Percentiles rank a stretch among this genome's conserved stretches.
Conservation (phyloP, 352 stramenopile genomes). For the Globisporangium perplexum region DNA sequence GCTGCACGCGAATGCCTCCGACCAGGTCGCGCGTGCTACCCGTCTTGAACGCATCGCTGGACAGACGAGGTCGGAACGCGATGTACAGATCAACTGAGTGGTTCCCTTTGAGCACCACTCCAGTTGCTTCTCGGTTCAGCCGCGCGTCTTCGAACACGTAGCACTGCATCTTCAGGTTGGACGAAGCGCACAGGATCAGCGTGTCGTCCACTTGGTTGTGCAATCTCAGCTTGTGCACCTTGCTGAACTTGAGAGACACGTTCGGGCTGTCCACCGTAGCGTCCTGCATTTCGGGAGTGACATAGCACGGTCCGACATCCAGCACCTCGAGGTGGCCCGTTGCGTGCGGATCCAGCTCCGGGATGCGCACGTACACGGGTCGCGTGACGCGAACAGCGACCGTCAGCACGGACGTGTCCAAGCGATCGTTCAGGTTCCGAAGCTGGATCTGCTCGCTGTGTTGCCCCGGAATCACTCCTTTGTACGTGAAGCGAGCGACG, state of each 20-base stretch:
- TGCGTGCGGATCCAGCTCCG: slow-evolving; percentile 68
- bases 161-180: slow-evolving; percentile 87
- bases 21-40: slow-evolving; percentile 74
- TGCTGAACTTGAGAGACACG: slow-evolving; percentile 76
- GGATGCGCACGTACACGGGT: slow-evolving; percentile 81
- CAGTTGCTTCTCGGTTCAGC: slow-evolving; percentile 63
- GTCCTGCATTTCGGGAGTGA: slow-evolving; percentile 83
- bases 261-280: slow-evolving; percentile 69
- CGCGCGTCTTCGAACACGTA: slow-evolving; percentile 81
- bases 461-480: slow-evolving; percentile 52
- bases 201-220: slow-evolving; percentile 74
- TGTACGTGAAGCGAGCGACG: slow-evolving; percentile 66
- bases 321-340: slow-evolving; percentile 73
- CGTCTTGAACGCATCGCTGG: slow-evolving; percentile 75
- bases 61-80: slow-evolving; percentile 74
- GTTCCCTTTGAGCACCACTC: slow-evolving; percentile 67
- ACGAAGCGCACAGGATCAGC: slow-evolving; percentile 72
- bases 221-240: slow-evolving; percentile 81
- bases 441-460: slow-evolving; percentile 77
- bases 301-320: slow-evolving; percentile 76
- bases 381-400: slow-evolving; percentile 62
- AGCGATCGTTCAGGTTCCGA: slow-evolving; percentile 74
- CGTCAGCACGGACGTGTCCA: slow-evolving; percentile 67
- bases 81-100: slow-evolving; percentile 69
- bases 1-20: slow-evolving; percentile 82